Percentiles rank a stretch among this genome's conserved stretches.
phyloP scores from a whole-genome alignment of 2,329 filamentous ascomycete genomes.

The Akanthomyces uredinophilus region DNA sequence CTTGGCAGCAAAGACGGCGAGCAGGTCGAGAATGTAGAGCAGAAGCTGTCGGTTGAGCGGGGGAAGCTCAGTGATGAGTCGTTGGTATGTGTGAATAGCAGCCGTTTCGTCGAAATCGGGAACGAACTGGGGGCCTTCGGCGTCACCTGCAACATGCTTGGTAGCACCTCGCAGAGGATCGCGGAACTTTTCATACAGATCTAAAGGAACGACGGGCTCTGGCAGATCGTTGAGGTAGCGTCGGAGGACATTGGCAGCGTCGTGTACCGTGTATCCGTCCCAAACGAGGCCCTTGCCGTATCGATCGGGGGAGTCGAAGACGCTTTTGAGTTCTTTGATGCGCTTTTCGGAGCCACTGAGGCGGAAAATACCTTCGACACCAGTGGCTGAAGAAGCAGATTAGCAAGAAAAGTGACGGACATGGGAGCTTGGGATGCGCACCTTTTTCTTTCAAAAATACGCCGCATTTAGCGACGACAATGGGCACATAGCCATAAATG shows the following conservation, averaged over 20 bases:
- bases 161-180: conserved; percentile 69
- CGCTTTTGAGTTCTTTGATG: conserved; percentile 89
- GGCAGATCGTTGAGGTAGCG: conserved; percentile 94
- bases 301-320: conserved; percentile 90
- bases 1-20: conserved; percentile 96
- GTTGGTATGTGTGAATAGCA: conserved; percentile 80
- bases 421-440: conserved; percentile 41
- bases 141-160: conserved; percentile 67
- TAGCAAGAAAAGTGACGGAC: conserved; percentile 18
- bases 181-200: conserved; percentile 88
- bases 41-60: conserved; percentile 89
- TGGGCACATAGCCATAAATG: conserved; percentile 97
- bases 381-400: conserved; percentile 61
- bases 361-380: conserved; percentile 93
- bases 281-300: conserved; percentile 97
- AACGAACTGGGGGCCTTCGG: conserved; percentile 63
- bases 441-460: conserved; percentile 98
- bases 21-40: conserved; percentile 89
- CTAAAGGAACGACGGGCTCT: conserved; percentile 91
- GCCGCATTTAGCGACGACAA: conserved; percentile 96
- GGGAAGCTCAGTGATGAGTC: conserved; percentile 85
- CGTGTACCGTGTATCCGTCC: conserved; percentile 96
- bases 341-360: conserved; percentile 94
- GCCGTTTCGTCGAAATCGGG: conserved; percentile 58
- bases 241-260: conserved; percentile 92